phyloP scores from a whole-genome alignment of 768 basidiomycete genomes.

The Tubosaeta sp. region DNA sequence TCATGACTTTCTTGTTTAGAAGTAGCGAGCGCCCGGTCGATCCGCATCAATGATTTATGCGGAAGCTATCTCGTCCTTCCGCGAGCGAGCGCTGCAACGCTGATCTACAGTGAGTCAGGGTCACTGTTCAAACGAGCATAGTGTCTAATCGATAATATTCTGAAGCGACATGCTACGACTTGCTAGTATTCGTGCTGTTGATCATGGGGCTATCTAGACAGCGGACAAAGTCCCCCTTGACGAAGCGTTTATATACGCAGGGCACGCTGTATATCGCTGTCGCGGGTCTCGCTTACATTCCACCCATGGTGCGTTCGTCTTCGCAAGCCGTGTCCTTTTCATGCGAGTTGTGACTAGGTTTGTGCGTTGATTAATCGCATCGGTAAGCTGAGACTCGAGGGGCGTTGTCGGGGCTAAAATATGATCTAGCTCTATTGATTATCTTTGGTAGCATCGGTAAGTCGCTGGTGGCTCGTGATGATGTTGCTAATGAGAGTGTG shows the following conservation, averaged over 20 bases:
- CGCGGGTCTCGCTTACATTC: slow-evolving; percentile 13
- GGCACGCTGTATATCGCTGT: slow-evolving; percentile 15
- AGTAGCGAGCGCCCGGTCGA: neutral
- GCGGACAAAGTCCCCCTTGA: slow-evolving; percentile 9
- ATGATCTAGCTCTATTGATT: neutral
- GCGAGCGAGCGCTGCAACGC: neutral
- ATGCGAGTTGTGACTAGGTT: slow-evolving; percentile 1
- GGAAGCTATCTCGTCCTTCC: neutral
- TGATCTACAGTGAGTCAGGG: slow-evolving; percentile 15
- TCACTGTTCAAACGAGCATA: neutral
- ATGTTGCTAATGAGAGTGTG: neutral
- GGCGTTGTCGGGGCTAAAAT: neutral
- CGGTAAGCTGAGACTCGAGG: slow-evolving; percentile 3
- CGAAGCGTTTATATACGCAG: slow-evolving; percentile 14
- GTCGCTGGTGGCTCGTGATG: neutral
- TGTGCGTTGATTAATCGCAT: neutral
- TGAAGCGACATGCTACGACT: slow-evolving; percentile 17
- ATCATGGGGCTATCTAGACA: slow-evolving; percentile 12
- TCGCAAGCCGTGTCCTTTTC: neutral
- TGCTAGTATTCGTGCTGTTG: slow-evolving; percentile 18
- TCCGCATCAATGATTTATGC: neutral
- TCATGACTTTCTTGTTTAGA: slow-evolving; percentile 3
- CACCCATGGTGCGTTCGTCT: slow-evolving; percentile 1
- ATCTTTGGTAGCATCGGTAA: slow-evolving; percentile 2
- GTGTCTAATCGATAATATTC: too few species aligned